Evolutionary conservation across 2,329 filamentous ascomycete species (phyloP), one percentile per base, ranked within the genome.

Genomic region (Pseudogymnoascus sp.): DNA sequence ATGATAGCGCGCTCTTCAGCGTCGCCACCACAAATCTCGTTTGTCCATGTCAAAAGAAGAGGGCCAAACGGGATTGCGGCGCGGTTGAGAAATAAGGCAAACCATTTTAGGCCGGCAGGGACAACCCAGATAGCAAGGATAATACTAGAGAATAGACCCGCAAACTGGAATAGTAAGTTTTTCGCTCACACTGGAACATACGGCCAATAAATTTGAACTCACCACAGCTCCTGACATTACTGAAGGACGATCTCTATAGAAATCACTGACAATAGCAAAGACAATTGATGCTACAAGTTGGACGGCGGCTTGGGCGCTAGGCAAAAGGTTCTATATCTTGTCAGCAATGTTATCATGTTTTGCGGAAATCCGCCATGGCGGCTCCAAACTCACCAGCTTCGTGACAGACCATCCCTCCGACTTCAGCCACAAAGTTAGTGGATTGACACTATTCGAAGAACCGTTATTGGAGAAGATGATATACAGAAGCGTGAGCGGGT

Each of bases 1-100:
- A 89, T 84, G 3, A 90, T 74, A 0, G 87, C 85, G 8, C 86
- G 76, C 73, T 89, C 86, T 71, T 89, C 86, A 61, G 85, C 82
- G 55, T 86, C 79, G 2, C 73, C 73, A 2, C 78, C 74, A 63
- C 80, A 83, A 18, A 83, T 81, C 64, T 83, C 81, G 60, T 82
- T 78, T 0, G 79, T 77, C 80, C 80, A 82, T 7, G 74, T 77
- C 21, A 33, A 35, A 42, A 21, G 25, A 15, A 37, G 61, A 67
- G 37, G 37, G n/a, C 37, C 37, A n/a, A 39, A 39, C n/a, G 37
- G 37, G 37, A 39, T 12, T n/a, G 37, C 37, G n/a, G 37, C 37
- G 37, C 37, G 37, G 37, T 39, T 39, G 37, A 55, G 45, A 33
- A 29, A 55, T 27, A 55, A 55, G 21, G 45, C 45, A 33, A 33